phyloP scores from a whole-genome alignment of 2,329 filamentous ascomycete genomes.

The Clonostachys rhizophaga region DNA sequence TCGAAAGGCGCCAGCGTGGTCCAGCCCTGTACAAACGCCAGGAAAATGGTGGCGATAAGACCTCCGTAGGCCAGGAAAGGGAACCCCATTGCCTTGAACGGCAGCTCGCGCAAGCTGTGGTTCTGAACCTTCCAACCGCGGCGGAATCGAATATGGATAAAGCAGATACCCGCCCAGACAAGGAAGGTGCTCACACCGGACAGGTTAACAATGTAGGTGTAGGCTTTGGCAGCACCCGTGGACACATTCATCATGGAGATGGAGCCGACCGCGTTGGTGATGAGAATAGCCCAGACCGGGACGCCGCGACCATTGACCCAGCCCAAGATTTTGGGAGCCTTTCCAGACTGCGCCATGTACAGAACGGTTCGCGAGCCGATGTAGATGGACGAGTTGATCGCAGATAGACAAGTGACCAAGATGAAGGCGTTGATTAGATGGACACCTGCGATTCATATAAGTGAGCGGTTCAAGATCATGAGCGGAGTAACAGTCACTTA shows the following conservation, averaged over 20 bases:
- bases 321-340: constrained; percentile 66
- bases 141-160: constrained; percentile 70
- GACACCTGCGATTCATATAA: constrained; percentile 28
- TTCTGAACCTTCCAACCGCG: constrained; percentile 57
- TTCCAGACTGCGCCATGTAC: constrained; percentile 70
- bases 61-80: constrained; percentile 58
- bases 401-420: constrained; percentile 66
- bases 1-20: constrained; percentile 53
- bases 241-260: constrained; percentile 73
- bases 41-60: constrained; percentile 50
- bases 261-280: constrained; percentile 67
- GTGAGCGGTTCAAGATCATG: too few relatives aligned
- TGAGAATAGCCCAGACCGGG: constrained; percentile 55
- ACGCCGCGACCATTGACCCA: constrained; percentile 62
- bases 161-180: constrained; percentile 66
- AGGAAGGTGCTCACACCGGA: constrained; percentile 67
- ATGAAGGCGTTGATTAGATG: constrained; percentile 78
- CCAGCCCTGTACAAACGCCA: constrained; percentile 59
- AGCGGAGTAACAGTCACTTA: constrained; percentile 7
- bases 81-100: constrained; percentile 49
- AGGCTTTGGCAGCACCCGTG: constrained; percentile 61
- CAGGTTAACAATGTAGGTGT: constrained; percentile 66
- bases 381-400: constrained; percentile 73
- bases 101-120: constrained; percentile 45
- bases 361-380: constrained; percentile 71